Evolutionary conservation across 2,329 filamentous ascomycete genomes (phyloP).

Genomic region (Dactylellina leptospora): DNA sequence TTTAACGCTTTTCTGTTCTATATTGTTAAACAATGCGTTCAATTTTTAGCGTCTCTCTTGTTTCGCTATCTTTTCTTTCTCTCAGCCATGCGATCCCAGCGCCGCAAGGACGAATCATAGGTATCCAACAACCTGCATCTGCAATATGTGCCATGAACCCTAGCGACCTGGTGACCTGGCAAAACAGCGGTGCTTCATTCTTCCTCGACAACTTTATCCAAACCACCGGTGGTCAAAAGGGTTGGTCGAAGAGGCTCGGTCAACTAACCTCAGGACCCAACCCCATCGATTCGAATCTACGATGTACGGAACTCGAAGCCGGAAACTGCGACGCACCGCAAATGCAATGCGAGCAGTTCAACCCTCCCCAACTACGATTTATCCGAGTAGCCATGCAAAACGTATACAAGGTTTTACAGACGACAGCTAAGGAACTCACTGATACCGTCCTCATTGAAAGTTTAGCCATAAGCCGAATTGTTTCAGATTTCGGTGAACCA

Average conservation of each 20-base stretch:
- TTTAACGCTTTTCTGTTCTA: too few species aligned
- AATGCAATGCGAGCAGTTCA: constrained; percentile 23
- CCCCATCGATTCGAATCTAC: constrained; percentile 21
- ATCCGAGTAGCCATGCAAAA: too few species aligned
- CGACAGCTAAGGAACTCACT: too few species aligned
- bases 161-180: too few species aligned
- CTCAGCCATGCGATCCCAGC: too few species aligned
- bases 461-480: background rate
- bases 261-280: constrained; percentile 24
- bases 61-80: too few species aligned
- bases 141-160: too few species aligned
- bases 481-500: constrained; percentile 13
- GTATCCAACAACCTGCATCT: too few species aligned
- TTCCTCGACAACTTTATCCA: constrained; percentile 33
- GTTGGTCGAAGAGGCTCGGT: constrained; percentile 31
- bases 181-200: constrained; percentile 25
- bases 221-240: background rate
- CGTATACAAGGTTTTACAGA: too few species aligned
- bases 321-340: constrained; percentile 34
- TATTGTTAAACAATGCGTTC: too few species aligned
- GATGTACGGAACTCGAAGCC: constrained; percentile 25
- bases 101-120: too few species aligned
- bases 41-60: too few species aligned
- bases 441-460: background rate
- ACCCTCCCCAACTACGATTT: constrained; percentile 19